Evolutionary conservation across 73 alveolate genomes (phyloP).

Genomic region (Uronychia setigera): DNA sequence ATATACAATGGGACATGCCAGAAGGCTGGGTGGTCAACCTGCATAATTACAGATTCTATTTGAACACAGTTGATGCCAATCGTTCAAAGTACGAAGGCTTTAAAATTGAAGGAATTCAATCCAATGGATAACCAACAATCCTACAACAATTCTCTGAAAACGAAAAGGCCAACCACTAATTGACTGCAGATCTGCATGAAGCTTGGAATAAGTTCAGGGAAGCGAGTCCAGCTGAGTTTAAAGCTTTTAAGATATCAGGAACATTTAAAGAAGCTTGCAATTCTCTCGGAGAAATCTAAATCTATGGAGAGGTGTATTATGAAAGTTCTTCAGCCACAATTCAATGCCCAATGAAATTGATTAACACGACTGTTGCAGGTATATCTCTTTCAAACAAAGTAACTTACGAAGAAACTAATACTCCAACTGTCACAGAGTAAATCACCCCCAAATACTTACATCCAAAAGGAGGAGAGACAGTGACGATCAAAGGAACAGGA

Average conservation of each 20-base stretch:
- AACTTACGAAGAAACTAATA: conserved; percentile 50
- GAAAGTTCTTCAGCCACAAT: not conserved
- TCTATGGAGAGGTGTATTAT: conserved; percentile 29
- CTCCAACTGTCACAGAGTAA: conserved; percentile 43
- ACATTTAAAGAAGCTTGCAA: conserved; percentile 4
- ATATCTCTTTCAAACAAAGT: conserved; percentile 9
- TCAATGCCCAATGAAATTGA: conserved; percentile 21
- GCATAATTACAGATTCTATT: not conserved
- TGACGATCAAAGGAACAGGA: conserved; percentile 53
- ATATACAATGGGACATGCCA: not conserved
- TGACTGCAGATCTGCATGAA: conserved; percentile 34
- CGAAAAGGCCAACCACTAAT: not conserved
- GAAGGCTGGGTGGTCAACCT: not conserved
- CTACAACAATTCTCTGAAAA: not conserved
- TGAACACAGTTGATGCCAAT: not conserved
- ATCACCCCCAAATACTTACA: conserved; percentile 54
- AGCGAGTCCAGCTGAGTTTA: conserved; percentile 9
- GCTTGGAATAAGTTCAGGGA: conserved; percentile 20
- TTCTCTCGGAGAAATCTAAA: conserved; percentile 25
- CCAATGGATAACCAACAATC: not conserved
- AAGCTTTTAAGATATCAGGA: conserved; percentile 22
- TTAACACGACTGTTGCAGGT: not conserved
- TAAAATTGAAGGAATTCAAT: not conserved
- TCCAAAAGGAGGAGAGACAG: conserved; percentile 54
- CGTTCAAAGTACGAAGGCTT: not conserved